Conservation (phyloP, 371 early-diverging fungal species). For the Apophysomyces trapeziformis region DNA sequence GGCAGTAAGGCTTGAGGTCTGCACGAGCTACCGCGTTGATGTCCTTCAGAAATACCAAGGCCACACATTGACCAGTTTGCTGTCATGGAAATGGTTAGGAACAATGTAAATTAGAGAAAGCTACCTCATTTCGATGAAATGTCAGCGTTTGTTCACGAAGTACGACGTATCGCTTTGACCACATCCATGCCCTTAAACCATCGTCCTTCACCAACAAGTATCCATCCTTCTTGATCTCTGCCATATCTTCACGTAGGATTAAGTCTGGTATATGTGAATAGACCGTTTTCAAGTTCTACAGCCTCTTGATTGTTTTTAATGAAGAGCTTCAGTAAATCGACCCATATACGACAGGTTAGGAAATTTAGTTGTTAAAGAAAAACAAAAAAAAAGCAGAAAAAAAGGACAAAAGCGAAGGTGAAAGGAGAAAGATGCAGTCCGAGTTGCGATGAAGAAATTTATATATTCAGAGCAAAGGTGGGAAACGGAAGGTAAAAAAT, state of each 20-base stretch:
- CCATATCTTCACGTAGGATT: slow-evolving; percentile 22
- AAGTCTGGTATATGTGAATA: too few relatives aligned
- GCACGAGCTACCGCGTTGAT: slow-evolving; percentile 81
- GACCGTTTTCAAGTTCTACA: too few relatives aligned
- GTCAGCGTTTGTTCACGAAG: slow-evolving; percentile 82
- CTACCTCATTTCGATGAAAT: slow-evolving; percentile 84
- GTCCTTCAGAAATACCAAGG: slow-evolving; percentile 87
- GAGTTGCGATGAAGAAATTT: slow-evolving; percentile 4
- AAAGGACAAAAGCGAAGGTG: background rate
- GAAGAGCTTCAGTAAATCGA: too few relatives aligned
- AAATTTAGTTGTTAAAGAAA: background rate
- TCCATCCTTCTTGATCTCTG: slow-evolving; percentile 66
- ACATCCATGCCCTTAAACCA: slow-evolving; percentile 75
- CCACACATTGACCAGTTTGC: slow-evolving; percentile 50
- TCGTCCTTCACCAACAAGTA: slow-evolving; percentile 77
- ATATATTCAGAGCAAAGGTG: background rate
- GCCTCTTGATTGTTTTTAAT: too few relatives aligned
- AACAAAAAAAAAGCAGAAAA: background rate
- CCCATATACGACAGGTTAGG: background rate
- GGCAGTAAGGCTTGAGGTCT: slow-evolving; percentile 86
- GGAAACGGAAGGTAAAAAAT: slow-evolving; percentile 1
- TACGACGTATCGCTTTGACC: slow-evolving; percentile 86
- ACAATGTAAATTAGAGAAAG: background rate
- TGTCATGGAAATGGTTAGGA: background rate
- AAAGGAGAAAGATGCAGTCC: slow-evolving; percentile 7